A percentile compares a stretch with the other conserved stretches of the same genome.
Conservation (phyloP, 768 basidiomycete genomes). For the Paxillus rubicundulus region DNA sequence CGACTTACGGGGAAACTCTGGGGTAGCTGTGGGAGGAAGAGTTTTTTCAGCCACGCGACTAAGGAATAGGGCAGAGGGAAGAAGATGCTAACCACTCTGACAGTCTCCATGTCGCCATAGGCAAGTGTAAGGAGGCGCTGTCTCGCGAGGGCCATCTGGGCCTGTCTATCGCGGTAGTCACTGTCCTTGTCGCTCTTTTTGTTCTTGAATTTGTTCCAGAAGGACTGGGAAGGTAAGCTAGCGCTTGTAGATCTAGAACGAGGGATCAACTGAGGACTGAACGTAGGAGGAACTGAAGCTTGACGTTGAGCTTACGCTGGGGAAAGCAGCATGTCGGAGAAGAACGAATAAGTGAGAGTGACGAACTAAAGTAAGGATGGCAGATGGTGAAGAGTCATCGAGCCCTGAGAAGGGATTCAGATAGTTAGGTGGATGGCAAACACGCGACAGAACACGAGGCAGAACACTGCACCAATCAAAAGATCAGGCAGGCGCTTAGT, state of each 20-base stretch:
- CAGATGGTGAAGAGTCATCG: conserved; percentile 28
- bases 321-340: conserved; percentile 66
- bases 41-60: conserved; percentile 4
- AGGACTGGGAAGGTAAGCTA: conserved; percentile 49
- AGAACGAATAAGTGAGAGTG: conserved; percentile 17
- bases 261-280: conserved; percentile 30
- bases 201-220: conserved; percentile 68
- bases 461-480: conserved; percentile 16
- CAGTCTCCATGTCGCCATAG: conserved; percentile 84
- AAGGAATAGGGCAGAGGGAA: not conserved
- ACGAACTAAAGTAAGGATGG: conserved; percentile 19
- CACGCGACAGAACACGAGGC: conserved; percentile 65
- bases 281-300: conserved; percentile 19
- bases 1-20: conserved; percentile 57
- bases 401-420: conserved; percentile 27
- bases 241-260: conserved; percentile 62
- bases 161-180: conserved; percentile 52
- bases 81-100: conserved; percentile 51
- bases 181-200: conserved; percentile 59
- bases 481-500: conserved; percentile 5
- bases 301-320: conserved; percentile 59
- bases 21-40: conserved; percentile 52
- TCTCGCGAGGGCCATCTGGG: conserved; percentile 67
- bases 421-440: conserved; percentile 17
- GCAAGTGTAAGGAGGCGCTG: conserved; percentile 79